Base-by-base conservation (phyloP, 495 filamentous ascomycete species). In the Bathelium albidoporum region DNA sequence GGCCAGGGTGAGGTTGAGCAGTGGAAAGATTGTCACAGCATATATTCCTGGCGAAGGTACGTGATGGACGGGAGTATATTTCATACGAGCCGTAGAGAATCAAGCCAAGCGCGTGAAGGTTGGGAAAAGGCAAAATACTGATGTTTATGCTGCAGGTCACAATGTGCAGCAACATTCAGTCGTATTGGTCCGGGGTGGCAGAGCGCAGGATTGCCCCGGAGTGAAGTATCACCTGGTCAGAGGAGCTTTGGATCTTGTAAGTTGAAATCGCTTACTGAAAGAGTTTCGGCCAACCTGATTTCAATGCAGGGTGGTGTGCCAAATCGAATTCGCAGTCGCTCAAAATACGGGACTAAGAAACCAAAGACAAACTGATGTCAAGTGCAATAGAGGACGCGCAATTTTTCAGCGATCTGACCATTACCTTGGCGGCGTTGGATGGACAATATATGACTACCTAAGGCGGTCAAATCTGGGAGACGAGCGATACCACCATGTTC, bases 151-250 rank as follows among this genome's bases (percentile, higher is more conserved):
- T 39, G n/a, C 71, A 87, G 86, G 94, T 34, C 94, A 98, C 79
- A 98, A 97, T 79, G 90, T 96, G 66, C 93, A 96, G 80, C 94
- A 97, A 83, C 94, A 99, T 81, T 91, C 87, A 72, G 94, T 98
- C 34, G 94, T 98, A 59, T 79, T 97, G 65, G 91, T 97, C 14
- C 81, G 94, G 63, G 94, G 94, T 55, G 94, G 94, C 18, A 78
- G 94, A 68, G 83, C 82, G 58, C 94, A 97, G 83, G 94, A 99
- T 87, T 97, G 93, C 79, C 94, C 94, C 61, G 94, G 94, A 83
- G 94, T 99, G 77, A 87, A 91, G 69, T 99, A 99, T 73, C 87
- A 91, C 73, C 78, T 96, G 69, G 89, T 99, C 45, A 81, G 94
- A 70, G 94, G 94, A 36, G 89, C 91, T 20, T 80, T 96, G 79